These are phyloP conservation scores for Acacia melanoxylon DNA, from an alignment of 306 rosid genomes.

Conservation along the genomic window DNA sequence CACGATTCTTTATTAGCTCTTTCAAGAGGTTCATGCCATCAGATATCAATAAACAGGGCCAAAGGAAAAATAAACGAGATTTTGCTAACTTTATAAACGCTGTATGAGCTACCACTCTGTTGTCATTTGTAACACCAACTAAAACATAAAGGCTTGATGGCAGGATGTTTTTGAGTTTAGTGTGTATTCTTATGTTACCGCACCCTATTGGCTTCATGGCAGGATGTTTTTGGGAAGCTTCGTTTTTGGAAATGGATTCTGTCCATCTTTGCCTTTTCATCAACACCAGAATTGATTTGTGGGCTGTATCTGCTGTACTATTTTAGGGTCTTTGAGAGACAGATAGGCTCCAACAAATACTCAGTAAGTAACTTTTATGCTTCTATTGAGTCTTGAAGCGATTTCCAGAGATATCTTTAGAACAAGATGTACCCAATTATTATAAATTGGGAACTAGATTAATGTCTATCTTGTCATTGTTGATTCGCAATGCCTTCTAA, in stretches of 20 bases:
- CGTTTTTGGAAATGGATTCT: slow-evolving; percentile 75
- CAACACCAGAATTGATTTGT: slow-evolving; percentile 93
- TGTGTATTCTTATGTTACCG: slow-evolving; percentile 5
- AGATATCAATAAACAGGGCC: slow-evolving; percentile 9
- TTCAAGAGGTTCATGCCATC: slow-evolving; percentile 20
- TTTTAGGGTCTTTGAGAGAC: slow-evolving; percentile 98
- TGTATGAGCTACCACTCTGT: slow-evolving; percentile 4
- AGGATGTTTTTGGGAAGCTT: slow-evolving; percentile 84
- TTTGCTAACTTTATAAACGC: background rate
- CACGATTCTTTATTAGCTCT: slow-evolving; percentile 1
- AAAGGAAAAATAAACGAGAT: slow-evolving; percentile 18
- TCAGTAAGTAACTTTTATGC: slow-evolving; percentile 52
- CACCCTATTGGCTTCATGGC: slow-evolving; percentile 31
- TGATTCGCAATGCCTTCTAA: background rate
- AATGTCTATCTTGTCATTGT: slow-evolving; percentile 4
- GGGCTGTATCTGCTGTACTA: slow-evolving; percentile 93
- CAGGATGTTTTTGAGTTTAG: background rate
- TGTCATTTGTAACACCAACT: background rate
- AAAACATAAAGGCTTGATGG: too few species aligned
- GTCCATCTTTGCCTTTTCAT: slow-evolving; percentile 78
- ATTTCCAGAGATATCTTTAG: slow-evolving; percentile 6
- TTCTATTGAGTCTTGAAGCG: slow-evolving; percentile 8
- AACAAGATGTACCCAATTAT: slow-evolving; percentile 9
- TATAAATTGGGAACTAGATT: background rate
- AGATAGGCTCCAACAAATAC: slow-evolving; percentile 93